Conservation (phyloP, 768 basidiomycete genomes). For the Gymnopilus dilepis region DNA sequence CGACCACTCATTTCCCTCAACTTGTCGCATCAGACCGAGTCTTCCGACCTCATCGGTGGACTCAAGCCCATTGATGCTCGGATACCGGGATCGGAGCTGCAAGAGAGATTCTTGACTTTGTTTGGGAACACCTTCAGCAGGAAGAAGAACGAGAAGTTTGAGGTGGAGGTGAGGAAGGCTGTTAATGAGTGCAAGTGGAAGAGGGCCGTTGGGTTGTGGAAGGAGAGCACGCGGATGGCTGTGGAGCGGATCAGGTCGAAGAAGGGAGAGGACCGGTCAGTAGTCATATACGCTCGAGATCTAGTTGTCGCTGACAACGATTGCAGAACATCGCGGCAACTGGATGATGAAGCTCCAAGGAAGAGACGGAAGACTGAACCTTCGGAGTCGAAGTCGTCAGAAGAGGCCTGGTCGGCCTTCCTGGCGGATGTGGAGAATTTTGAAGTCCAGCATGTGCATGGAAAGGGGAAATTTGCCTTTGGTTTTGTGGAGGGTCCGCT, state of each 20-base stretch:
- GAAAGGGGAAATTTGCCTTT: slow-evolving; percentile 90
- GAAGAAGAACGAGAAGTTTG: slow-evolving; percentile 87
- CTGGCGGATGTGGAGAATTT: slow-evolving; percentile 76
- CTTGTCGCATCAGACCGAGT: slow-evolving; percentile 95
- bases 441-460: slow-evolving; percentile 86
- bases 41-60: slow-evolving; percentile 91
- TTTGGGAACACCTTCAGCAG: slow-evolving; percentile 90
- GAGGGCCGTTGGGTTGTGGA: slow-evolving; percentile 82
- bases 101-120: slow-evolving; percentile 76
- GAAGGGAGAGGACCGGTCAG: slow-evolving; percentile 32
- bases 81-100: slow-evolving; percentile 71
- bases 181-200: slow-evolving; percentile 87
- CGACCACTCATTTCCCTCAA: slow-evolving; percentile 88
- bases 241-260: slow-evolving; percentile 59
- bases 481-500: slow-evolving; percentile 95
- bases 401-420: slow-evolving; percentile 69
- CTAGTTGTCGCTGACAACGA: background rate
- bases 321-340: slow-evolving; percentile 12
- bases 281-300: background rate
- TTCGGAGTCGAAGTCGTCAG: slow-evolving; percentile 45
- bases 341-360: slow-evolving; percentile 52
- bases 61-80: slow-evolving; percentile 95
- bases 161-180: slow-evolving; percentile 80
- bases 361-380: slow-evolving; percentile 73
- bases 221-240: slow-evolving; percentile 73